These are phyloP conservation scores for Pueraria montana DNA, from an alignment of 306 rosid species.

Conservation along the genomic window DNA sequence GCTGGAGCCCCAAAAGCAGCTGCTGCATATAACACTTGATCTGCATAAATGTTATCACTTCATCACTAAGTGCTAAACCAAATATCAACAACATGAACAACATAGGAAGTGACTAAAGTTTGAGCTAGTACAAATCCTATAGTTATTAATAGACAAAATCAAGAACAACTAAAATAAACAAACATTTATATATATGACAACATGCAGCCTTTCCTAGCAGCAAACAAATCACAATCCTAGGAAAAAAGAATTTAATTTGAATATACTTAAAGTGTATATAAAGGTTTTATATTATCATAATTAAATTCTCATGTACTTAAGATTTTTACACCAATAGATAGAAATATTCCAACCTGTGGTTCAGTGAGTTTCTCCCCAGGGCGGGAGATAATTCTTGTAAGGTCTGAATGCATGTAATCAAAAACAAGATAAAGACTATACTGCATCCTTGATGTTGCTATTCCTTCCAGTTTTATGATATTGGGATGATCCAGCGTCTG, in stretches of 20 bases:
- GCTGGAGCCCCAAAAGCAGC: constrained; percentile 64
- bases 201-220: not conserved
- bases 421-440: constrained; percentile 29
- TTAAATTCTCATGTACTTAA: too few species aligned
- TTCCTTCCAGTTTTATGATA: constrained; percentile 1
- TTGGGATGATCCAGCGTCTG: constrained; percentile 21
- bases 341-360: constrained; percentile 65
- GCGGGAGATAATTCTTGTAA: constrained; percentile 13
- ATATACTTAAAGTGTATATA: too few species aligned
- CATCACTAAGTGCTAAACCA: not conserved
- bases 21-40: constrained; percentile 84
- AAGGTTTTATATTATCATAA: too few species aligned
- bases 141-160: not conserved
- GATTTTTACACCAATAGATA: too few species aligned
- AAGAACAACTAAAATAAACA: not conserved
- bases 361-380: constrained; percentile 64
- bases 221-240: not conserved
- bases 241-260: too few species aligned
- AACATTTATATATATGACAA: not conserved
- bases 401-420: not conserved
- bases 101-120: not conserved
- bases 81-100: not conserved
- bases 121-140: not conserved
- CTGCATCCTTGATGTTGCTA: constrained; percentile 26
- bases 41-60: constrained; percentile 46